A percentile compares a stretch with the other conserved stretches of the same genome.
Evolutionary conservation across 768 basidiomycete genomes (phyloP).

Genomic region (Tremella fuciformis): DNA sequence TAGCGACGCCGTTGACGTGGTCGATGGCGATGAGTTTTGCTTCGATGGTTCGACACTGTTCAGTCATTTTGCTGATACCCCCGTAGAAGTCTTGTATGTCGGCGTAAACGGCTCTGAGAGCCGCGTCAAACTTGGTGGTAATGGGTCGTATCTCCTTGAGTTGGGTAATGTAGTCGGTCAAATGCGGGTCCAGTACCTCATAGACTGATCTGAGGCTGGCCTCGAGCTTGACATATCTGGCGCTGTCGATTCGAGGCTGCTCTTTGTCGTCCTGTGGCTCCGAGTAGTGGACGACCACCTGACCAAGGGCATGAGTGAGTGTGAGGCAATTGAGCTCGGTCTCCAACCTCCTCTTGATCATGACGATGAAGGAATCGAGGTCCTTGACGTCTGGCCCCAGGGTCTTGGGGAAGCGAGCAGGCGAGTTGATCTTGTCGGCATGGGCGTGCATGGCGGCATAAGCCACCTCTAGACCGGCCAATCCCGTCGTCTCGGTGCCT

Average conservation of each 20-base stretch:
- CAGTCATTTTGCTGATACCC: slow-evolving; percentile 2
- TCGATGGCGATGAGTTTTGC: slow-evolving; percentile 2
- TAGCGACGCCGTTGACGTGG: slow-evolving; percentile 3
- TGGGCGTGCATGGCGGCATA: slow-evolving; percentile 3
- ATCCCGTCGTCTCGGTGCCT: slow-evolving; percentile 1
- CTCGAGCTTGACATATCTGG: neutral
- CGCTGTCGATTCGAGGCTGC: slow-evolving; percentile 1
- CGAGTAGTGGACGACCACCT: slow-evolving; percentile 1
- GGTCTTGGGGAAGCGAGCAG: neutral
- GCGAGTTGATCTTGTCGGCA: slow-evolving; percentile 3
- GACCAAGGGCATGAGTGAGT: slow-evolving; percentile 1
- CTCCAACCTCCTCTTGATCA: slow-evolving; percentile 3
- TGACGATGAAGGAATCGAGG: slow-evolving; percentile 2
- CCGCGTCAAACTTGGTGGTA: too few species aligned
- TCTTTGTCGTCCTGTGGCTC: neutral
- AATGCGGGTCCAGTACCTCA: too few species aligned
- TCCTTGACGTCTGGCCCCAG: slow-evolving; percentile 1
- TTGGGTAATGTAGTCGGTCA: too few species aligned
- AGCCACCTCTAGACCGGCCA: slow-evolving; percentile 1
- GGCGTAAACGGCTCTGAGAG: slow-evolving; percentile 1
- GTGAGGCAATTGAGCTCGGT: slow-evolving; percentile 3
- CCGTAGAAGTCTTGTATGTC: neutral
- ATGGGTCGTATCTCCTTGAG: too few species aligned
- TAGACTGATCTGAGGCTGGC: slow-evolving; percentile 2
- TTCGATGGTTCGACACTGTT: slow-evolving; percentile 4